Percentiles rank a stretch among this genome's conserved stretches.
Conservation (phyloP, 73 alveolate genomes). For the Blepharisma stoltei region DNA sequence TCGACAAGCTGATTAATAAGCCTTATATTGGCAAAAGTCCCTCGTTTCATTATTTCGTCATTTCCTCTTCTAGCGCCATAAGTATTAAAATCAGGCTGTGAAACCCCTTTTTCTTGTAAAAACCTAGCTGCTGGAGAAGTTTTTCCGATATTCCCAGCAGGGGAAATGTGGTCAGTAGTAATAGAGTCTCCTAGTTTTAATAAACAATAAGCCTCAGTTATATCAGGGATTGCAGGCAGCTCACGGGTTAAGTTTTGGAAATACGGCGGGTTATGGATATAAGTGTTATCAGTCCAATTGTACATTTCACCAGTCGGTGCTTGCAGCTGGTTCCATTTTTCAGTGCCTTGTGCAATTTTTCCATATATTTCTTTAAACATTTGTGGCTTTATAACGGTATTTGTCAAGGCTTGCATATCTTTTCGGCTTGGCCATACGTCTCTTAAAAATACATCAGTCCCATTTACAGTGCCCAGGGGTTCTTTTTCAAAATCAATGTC, state of each 20-base stretch:
- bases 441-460: slow-evolving; percentile 76
- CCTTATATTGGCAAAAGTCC: slow-evolving; percentile 84
- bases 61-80: slow-evolving; percentile 92
- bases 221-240: slow-evolving; percentile 47
- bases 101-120: slow-evolving; percentile 60
- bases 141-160: slow-evolving; percentile 84
- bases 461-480: slow-evolving; percentile 65
- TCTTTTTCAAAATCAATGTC: slow-evolving; percentile 66
- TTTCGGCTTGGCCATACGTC: slow-evolving; percentile 90
- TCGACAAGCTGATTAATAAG: slow-evolving; percentile 66
- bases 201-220: slow-evolving; percentile 67
- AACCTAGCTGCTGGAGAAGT: slow-evolving; percentile 83
- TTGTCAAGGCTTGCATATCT: slow-evolving; percentile 26
- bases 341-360: slow-evolving; percentile 76
- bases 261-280: slow-evolving; percentile 91
- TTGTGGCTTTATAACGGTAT: slow-evolving; percentile 67
- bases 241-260: slow-evolving; percentile 60
- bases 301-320: slow-evolving; percentile 73
- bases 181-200: slow-evolving; percentile 83
- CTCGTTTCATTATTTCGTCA: slow-evolving; percentile 84
- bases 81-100: slow-evolving; percentile 71
- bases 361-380: slow-evolving; percentile 79
- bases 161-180: slow-evolving; percentile 85
- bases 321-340: slow-evolving; percentile 80
- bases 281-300: slow-evolving; percentile 81